phyloP scores from a whole-genome alignment of 805 yeast species.

The Ogataea wickerhamii region DNA sequence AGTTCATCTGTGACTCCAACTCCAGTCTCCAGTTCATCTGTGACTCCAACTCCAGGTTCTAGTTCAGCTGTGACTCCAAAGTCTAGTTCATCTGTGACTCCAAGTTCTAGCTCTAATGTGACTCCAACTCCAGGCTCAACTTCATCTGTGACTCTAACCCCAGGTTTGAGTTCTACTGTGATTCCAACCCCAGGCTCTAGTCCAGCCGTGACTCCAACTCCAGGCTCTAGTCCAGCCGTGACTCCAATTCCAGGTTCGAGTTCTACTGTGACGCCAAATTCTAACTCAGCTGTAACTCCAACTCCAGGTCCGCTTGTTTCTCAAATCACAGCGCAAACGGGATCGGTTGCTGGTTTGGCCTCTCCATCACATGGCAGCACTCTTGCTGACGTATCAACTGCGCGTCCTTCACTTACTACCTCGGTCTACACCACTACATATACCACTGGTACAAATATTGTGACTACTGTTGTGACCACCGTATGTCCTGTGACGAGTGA shows the following conservation, averaged over 20 bases:
- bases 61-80: not conserved
- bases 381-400: not conserved
- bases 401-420: not conserved
- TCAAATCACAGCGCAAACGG: not conserved
- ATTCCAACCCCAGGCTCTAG: not conserved
- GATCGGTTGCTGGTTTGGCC: not conserved
- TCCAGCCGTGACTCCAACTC: not conserved
- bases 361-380: not conserved
- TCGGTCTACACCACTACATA: conserved; percentile 1
- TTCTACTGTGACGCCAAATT: not conserved
- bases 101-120: not conserved
- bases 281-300: not conserved
- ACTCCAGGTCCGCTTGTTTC: not conserved
- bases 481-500: not conserved
- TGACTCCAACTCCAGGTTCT: not conserved
- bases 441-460: not conserved
- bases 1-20: no score
- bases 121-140: conserved; percentile 1
- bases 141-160: not conserved
- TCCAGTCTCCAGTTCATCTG: not conserved
- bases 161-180: not conserved
- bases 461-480: conserved; percentile 1
- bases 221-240: not conserved
- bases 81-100: not conserved
- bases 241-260: not conserved